Evolutionary conservation across 73 alveolate species (phyloP).

Genomic region (Paramecium sexaurelia): DNA sequence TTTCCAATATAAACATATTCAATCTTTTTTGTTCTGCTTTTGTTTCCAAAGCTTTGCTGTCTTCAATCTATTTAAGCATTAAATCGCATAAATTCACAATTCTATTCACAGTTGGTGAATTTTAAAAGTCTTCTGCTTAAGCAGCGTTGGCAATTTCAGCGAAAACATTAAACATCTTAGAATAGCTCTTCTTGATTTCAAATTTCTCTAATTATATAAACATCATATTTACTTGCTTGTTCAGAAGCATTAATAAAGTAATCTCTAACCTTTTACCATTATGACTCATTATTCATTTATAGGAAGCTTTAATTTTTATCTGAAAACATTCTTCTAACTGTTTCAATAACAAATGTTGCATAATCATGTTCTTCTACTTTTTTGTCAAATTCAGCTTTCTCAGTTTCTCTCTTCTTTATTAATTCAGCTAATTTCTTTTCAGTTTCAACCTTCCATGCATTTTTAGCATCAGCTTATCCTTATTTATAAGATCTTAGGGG

Average conservation of each 20-base stretch:
- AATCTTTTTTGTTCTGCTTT: conserved; percentile 49
- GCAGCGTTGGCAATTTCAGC: conserved; percentile 44
- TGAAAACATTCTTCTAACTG: conserved; percentile 50
- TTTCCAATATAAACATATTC: conserved; percentile 19
- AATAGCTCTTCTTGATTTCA: conserved; percentile 33
- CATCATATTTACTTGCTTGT: background rate
- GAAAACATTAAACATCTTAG: conserved; percentile 7
- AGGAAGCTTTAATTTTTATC: conserved; percentile 36
- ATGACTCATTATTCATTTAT: background rate
- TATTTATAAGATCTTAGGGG: conserved; percentile 44
- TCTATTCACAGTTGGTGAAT: conserved; percentile 21
- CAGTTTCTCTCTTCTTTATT: background rate
- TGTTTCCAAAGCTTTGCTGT: conserved; percentile 1
- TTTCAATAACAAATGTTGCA: conserved; percentile 52
- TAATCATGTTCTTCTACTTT: conserved; percentile 35
- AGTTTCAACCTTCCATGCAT: background rate
- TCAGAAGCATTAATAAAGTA: conserved; percentile 49
- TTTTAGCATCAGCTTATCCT: conserved; percentile 24
- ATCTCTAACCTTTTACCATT: conserved; percentile 26
- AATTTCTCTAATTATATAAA: background rate
- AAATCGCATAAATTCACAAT: conserved; percentile 43
- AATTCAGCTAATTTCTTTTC: conserved; percentile 43
- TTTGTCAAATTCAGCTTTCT: conserved; percentile 40
- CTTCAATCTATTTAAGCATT: conserved; percentile 34
- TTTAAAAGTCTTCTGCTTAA: conserved; percentile 20